Evolutionary conservation across 208 protist species (phyloP), one percentile per base, ranked within the genome.

Genomic region (Crithidia brevicula): DNA sequence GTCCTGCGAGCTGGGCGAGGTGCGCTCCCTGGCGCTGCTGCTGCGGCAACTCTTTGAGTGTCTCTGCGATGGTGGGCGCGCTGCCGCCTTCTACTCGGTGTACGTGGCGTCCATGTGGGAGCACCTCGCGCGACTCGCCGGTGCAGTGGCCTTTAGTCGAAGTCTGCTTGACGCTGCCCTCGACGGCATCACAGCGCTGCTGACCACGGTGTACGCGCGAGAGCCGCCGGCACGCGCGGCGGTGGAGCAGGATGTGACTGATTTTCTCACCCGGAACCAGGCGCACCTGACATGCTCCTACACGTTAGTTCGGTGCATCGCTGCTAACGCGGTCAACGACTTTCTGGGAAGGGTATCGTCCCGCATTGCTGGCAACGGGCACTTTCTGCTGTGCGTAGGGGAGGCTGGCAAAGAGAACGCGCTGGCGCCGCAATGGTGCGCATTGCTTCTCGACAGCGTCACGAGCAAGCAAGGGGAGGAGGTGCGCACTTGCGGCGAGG

Each of bases 381-480:
- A 72, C 16, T 38, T 79, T 27, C 46, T 72, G 20, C 61, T 79
- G 22, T 79, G 63, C 56, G 42, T 84, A 1, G 85, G 85, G 4
- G 82, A 74, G 66, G 73, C 72, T 27, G 79, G 74, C 3, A 46
- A 47, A 3, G 75, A 59, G 15, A 70, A 56, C 58, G 20, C 30
- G 15, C 54, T 91, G n/a, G 36, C 47, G 13, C 34, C 65, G n/a
- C 46, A 34, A 11, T 84, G 76, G 57, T 71, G 68, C 31, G 23
- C n/a, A 22, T 25, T 57, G 56, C 45, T 88, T 13, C 25, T 91
- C 20, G 51, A 73, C 46, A 79, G 70, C 59, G 73, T 88, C n/a
- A 43, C 59, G 27, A 62, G 67, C 51, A 63, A 66, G 36, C 30
- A 50, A 36, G 72, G 65, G 6, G 85, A 91, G 67, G 65, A 43